A percentile compares a stretch with the other conserved stretches of the same genome.
phyloP scores from a whole-genome alignment of 306 rosid genomes.

The Prunus padus region DNA sequence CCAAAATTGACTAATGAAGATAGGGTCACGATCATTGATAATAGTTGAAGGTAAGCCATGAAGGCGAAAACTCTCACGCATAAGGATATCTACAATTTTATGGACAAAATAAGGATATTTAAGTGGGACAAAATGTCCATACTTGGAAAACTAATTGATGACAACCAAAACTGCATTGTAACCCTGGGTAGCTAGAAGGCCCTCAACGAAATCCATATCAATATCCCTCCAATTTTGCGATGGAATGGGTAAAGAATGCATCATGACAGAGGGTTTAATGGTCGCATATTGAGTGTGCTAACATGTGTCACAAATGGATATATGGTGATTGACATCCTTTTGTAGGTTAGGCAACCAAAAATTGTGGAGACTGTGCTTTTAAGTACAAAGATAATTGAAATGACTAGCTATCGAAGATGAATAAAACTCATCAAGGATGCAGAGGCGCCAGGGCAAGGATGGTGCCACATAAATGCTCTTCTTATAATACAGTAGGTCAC shows the following conservation, averaged over 20 bases:
- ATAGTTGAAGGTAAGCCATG: background rate
- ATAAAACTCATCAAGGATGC: background rate
- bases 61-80: background rate
- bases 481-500: background rate
- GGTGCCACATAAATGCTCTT: background rate
- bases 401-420: background rate
- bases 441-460: rapidly evolving
- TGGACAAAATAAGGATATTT: background rate
- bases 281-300: background rate
- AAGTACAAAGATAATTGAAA: background rate
- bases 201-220: background rate
- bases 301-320: background rate
- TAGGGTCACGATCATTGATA: background rate
- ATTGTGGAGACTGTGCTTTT: background rate
- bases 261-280: background rate
- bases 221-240: background rate
- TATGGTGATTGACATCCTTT: background rate
- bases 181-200: background rate
- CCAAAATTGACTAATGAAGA: background rate
- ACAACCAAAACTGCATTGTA: background rate
- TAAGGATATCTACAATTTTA: background rate
- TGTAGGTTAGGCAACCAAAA: background rate
- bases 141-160: background rate
- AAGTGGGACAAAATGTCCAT: background rate
- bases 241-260: background rate